Base-by-base conservation (phyloP, 78 protist genomes). In the Dictyostelium brefeldianum region DNA sequence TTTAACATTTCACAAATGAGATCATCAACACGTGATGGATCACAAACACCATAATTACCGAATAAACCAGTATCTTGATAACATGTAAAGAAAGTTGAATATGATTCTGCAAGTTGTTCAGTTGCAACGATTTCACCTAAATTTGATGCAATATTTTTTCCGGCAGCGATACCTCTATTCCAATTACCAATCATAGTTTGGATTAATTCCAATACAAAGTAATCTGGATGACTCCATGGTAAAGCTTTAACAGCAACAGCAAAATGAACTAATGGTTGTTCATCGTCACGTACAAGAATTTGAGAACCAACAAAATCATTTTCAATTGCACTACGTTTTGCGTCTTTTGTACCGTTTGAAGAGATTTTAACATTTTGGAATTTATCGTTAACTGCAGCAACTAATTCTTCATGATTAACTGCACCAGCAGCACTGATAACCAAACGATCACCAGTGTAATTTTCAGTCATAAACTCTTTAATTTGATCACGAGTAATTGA, bases 61-160 rank as follows among this genome's bases (percentile, higher is more conserved):
- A 97, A 98, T 48, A 99, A 94, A 54, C 98, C 97, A 6, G 99
- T 98, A 97, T 98, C 99, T n/a, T 67, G 47, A 97, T 99, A 99
- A 74, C 95, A 48, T 5, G 98, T 92, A 96, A 94, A 78, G 98
- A 99, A 99, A 64, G 97, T 53, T 56, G 51, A 70, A 67, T 90
- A 69, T 46, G 62, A 22, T 69, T 89, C 80, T 46, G 97, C 99
- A 25, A 95, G 85, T 53, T 87, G 25, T 77, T 95, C 96, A 14
- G 94, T 78, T 95, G 94, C 91, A 20, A 96, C 87, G 15, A 43
- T 27, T 78, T 78, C 92, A 64, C 91, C 96, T 54, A 97, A 95
- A 20, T 25, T 62, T 18, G 97, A 96, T 5, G 92, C 7, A 20
- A 83, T 43, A 83, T 97, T 75, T 43, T 31, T 50, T 36, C 98